These are phyloP conservation scores for Persicaria maculosa DNA, from an alignment of 148 eudicot species.

Conservation along the genomic window DNA sequence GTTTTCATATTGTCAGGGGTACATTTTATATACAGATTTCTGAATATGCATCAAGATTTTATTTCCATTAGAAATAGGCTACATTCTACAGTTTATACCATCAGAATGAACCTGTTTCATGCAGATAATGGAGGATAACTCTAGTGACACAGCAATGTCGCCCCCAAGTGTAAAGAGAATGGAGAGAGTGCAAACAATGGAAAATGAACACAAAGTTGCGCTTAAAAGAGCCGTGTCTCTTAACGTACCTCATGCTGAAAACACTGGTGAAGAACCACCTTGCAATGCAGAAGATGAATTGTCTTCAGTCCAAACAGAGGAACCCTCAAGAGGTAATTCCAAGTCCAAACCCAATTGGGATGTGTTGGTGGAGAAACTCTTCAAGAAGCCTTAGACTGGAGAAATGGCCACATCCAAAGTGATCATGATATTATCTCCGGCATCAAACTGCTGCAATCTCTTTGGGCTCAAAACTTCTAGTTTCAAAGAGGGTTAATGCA, in stretches of 20 bases:
- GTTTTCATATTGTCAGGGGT: too few species aligned
- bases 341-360: constrained; percentile 47
- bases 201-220: constrained; percentile 87
- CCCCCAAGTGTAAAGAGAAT: constrained; percentile 62
- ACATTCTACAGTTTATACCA: background rate
- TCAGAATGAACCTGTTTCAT: background rate
- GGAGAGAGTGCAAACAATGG: constrained; percentile 55
- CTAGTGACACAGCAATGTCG: constrained; percentile 23
- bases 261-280: constrained; percentile 21
- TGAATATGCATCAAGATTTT: too few species aligned
- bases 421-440: too few species aligned
- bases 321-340: constrained; percentile 13
- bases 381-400: constrained; percentile 31
- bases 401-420: background rate
- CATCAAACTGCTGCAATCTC: too few species aligned
- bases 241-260: constrained; percentile 70
- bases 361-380: constrained; percentile 48
- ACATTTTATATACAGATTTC: too few species aligned
- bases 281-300: constrained; percentile 12
- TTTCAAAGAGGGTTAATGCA: too few species aligned
- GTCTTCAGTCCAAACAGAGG: constrained; percentile 16
- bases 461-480: too few species aligned
- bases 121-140: constrained; percentile 47
- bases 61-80: too few species aligned
- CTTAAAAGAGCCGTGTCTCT: constrained; percentile 76